A percentile compares a stretch with the other conserved stretches of the same genome.
Conservation (phyloP, 2,329 filamentous ascomycete genomes). For the Pseudogymnoascus sp. region DNA sequence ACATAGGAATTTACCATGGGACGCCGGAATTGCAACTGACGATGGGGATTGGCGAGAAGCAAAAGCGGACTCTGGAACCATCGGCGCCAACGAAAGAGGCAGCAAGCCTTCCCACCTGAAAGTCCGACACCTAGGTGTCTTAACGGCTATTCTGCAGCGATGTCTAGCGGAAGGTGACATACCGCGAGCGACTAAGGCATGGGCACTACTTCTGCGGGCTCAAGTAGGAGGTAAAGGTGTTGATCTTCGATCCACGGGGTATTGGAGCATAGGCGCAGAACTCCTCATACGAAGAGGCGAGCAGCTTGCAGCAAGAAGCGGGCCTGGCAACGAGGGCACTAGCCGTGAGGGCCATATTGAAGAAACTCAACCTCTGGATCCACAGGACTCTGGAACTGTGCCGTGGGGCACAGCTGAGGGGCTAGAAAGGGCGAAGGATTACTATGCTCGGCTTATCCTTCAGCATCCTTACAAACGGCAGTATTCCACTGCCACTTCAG, state of each 20-base stretch:
- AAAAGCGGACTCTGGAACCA: conserved; percentile 10
- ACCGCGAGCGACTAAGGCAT: conserved; percentile 61
- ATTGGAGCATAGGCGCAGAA: conserved; percentile 81
- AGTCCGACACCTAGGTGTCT: conserved; percentile 51
- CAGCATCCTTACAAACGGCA: conserved; percentile 61
- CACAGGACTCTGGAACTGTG: background rate
- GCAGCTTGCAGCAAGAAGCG: conserved; percentile 11
- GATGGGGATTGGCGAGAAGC: conserved; percentile 12
- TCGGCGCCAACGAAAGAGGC: conserved; percentile 12
- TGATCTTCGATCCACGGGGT: conserved; percentile 59
- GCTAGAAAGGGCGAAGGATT: conserved; percentile 51
- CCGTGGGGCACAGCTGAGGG: conserved; percentile 37
- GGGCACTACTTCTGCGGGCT: conserved; percentile 61
- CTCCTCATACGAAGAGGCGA: conserved; percentile 55
- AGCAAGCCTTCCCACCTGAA: conserved; percentile 29
- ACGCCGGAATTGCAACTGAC: conserved; percentile 12
- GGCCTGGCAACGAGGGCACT: background rate
- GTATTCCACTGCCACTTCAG: conserved; percentile 46
- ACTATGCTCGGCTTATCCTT: conserved; percentile 70
- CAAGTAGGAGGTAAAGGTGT: conserved; percentile 46
- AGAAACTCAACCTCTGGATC: background rate
- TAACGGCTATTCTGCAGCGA: conserved; percentile 62
- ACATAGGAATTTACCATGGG: conserved; percentile 35
- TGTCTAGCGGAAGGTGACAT: conserved; percentile 65
- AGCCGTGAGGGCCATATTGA: background rate